A percentile compares a stretch with the other conserved stretches of the same genome.
Conservation (phyloP, 2,329 filamentous ascomycete species). For the Pseudocercospora pini-densiflorae region DNA sequence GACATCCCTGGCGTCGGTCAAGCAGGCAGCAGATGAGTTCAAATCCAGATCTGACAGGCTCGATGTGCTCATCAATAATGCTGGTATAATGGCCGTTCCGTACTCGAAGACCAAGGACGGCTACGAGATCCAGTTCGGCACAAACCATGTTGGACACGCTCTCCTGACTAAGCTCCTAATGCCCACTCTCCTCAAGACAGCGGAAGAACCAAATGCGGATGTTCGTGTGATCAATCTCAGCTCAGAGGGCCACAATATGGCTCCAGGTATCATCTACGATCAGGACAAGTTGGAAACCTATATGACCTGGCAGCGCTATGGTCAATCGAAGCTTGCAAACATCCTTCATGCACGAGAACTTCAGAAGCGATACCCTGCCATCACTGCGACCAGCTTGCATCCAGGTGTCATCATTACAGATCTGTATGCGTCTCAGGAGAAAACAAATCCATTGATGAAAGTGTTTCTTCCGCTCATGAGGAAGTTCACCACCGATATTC, state of each 20-base stretch:
- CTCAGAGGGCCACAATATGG: constrained; percentile 39
- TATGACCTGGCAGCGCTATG: constrained; percentile 56
- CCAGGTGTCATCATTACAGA: constrained; percentile 68
- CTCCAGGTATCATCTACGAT: constrained; percentile 42
- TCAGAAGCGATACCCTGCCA: constrained; percentile 59
- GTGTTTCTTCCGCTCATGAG: constrained; percentile 22
- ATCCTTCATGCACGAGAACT: constrained; percentile 67
- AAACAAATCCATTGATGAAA: constrained; percentile 18
- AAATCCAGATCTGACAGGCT: constrained; percentile 44
- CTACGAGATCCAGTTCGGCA: constrained; percentile 58
- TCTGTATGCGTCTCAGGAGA: constrained; percentile 41
- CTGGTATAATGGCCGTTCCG: constrained; percentile 47
- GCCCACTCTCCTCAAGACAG: constrained; percentile 48
- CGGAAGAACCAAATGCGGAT: constrained; percentile 41
- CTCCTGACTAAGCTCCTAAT: constrained; percentile 53
- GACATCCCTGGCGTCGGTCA: constrained; percentile 56
- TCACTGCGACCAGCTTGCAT: constrained; percentile 66
- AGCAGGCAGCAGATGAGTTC: constrained; percentile 48
- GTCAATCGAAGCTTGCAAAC: constrained; percentile 63
- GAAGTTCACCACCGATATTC: constrained; percentile 24
- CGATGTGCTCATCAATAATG: constrained; percentile 37
- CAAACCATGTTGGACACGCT: constrained; percentile 57
- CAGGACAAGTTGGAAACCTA: constrained; percentile 40
- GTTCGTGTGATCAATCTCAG: constrained; percentile 53
- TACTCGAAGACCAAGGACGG: constrained; percentile 50